phyloP scores from a whole-genome alignment of 2,329 filamentous ascomycete genomes.

The Sarocladium kiliense region DNA sequence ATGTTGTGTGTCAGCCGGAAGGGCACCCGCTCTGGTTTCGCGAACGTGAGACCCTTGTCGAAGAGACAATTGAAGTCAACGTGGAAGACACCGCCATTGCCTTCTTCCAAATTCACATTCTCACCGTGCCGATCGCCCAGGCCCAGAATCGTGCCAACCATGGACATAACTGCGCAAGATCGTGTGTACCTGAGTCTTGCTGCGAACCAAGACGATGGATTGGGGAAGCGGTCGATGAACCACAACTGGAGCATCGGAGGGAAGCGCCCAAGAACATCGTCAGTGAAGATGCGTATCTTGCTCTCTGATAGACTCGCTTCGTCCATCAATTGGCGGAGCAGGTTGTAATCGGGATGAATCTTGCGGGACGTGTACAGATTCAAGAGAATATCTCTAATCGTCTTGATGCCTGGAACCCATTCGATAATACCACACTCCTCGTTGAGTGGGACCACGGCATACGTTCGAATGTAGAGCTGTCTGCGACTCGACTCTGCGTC shows the following conservation, averaged over 20 bases:
- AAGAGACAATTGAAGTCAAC: constrained; percentile 99
- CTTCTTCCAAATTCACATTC: constrained; percentile 92
- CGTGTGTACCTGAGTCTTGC: constrained; percentile 86
- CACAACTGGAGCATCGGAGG: constrained; percentile 83
- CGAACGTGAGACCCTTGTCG: constrained; percentile 93
- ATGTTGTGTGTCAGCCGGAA: constrained; percentile 99
- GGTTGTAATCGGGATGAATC: constrained; percentile 62
- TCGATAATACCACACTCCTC: constrained; percentile 98
- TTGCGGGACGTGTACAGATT: constrained; percentile 71
- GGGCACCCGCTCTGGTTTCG: constrained; percentile 89
- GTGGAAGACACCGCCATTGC: constrained; percentile 89
- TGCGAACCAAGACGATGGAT: constrained; percentile 86
- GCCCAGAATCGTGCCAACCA: constrained; percentile 91
- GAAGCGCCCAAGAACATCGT: constrained; percentile 60
- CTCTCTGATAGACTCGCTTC: constrained; percentile 51
- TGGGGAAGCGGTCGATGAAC: constrained; percentile 94
- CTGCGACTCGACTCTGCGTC: constrained; percentile 87
- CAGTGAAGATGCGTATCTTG: constrained; percentile 67
- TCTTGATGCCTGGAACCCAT: constrained; percentile 96
- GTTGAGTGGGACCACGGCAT: constrained; percentile 92
- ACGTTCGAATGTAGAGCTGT: constrained; percentile 92
- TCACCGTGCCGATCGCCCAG: constrained; percentile 95
- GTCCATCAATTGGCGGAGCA: constrained; percentile 60
- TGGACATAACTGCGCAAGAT: constrained; percentile 98
- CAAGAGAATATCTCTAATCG: constrained; percentile 84